Percentiles rank a stretch among this genome's conserved stretches.
Evolutionary conservation across 2,329 filamentous ascomycete species (phyloP).

Genomic region (Trichoderma citrinoviride): DNA sequence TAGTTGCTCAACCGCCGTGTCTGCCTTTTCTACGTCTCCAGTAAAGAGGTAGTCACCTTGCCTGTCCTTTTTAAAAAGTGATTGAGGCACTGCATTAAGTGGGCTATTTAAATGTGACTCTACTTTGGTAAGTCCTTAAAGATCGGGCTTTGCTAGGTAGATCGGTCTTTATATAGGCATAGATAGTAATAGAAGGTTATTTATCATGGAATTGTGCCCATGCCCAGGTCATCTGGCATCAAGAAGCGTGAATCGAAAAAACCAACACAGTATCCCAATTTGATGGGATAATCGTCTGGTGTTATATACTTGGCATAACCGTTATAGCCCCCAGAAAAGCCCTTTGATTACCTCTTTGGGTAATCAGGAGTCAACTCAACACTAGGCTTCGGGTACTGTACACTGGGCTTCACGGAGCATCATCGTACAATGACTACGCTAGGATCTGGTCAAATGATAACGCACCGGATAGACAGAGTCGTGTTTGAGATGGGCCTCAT

Average conservation of each 20-base stretch:
- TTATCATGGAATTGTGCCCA: not conserved
- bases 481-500: not conserved
- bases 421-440: not conserved
- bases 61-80: not conserved
- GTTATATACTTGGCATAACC: too few relatives aligned
- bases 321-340: too few relatives aligned
- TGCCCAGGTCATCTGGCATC: not conserved
- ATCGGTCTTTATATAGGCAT: not conserved
- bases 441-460: not conserved
- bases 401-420: not conserved
- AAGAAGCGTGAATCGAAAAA: not conserved
- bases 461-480: not conserved
- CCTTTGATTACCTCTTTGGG: too few relatives aligned
- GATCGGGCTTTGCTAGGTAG: not conserved
- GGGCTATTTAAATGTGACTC: not conserved
- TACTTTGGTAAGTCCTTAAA: not conserved
- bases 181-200: not conserved
- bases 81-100: not conserved
- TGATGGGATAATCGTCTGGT: too few relatives aligned
- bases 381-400: not conserved
- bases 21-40: too few relatives aligned
- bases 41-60: not conserved
- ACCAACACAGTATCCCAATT: not conserved
- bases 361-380: not conserved
- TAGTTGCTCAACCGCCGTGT: too few relatives aligned